Percentiles rank a stretch among this genome's conserved stretches.
Evolutionary conservation across 805 yeast genomes (phyloP).

Genomic region (Saccharomycopsis selenospora): DNA sequence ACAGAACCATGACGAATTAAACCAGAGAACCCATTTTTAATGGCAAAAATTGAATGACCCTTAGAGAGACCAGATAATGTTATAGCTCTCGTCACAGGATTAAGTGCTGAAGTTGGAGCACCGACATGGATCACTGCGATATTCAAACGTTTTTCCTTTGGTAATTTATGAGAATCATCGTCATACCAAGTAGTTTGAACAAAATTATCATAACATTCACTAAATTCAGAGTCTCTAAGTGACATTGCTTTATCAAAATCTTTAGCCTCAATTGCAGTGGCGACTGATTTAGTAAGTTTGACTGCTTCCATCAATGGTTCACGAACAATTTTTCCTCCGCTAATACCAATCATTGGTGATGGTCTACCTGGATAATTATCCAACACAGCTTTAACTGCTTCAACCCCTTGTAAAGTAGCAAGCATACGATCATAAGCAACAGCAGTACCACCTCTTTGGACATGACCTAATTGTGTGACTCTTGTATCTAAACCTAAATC

Average conservation of each 20-base stretch:
- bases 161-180: conserved; percentile 49
- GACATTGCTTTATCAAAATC: conserved; percentile 84
- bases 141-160: conserved; percentile 54
- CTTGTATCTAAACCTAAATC: conserved; percentile 89
- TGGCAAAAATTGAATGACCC: conserved; percentile 88
- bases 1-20: conserved; percentile 85
- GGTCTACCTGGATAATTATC: conserved; percentile 84
- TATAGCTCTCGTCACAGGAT: conserved; percentile 86
- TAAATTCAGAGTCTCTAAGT: conserved; percentile 81
- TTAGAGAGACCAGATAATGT: conserved; percentile 79
- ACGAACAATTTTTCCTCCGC: conserved; percentile 80
- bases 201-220: conserved; percentile 68
- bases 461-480: conserved; percentile 93
- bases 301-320: conserved; percentile 89
- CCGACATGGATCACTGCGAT: conserved; percentile 89
- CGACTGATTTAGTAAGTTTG: conserved; percentile 78
- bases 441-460: conserved; percentile 98
- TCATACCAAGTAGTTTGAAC: conserved; percentile 61
- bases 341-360: conserved; percentile 87
- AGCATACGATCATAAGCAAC: conserved; percentile 88
- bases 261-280: conserved; percentile 69
- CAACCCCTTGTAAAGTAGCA: conserved; percentile 96
- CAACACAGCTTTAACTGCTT: conserved; percentile 89
- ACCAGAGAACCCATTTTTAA: conserved; percentile 91
- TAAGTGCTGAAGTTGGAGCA: conserved; percentile 97